Evolutionary conservation across 345 rosid species (phyloP), one percentile per base, ranked within the genome.

Genomic region (Populus deltoides): DNA sequence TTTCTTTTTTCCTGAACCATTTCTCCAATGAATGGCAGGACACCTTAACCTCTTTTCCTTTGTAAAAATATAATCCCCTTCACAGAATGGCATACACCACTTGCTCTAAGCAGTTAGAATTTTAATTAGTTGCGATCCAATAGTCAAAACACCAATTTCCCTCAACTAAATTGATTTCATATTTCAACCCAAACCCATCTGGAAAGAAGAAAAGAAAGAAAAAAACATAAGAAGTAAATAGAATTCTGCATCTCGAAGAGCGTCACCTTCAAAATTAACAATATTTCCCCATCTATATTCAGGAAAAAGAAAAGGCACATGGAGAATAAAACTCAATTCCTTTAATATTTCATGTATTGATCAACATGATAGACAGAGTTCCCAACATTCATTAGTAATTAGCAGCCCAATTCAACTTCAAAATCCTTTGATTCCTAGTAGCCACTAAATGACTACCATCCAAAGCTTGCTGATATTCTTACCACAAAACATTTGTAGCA

Each of bases 401-500:
- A 18, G 29, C 39, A 66, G 70, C 41, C 5, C 25, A 62, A 62
- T n/a, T 24, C 13, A 24, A n/a, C 29, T 25, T 71, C 72, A 53
- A 36, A 66, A 75, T 68, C 18, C 66, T 63, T 13, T 15, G 43
- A 66, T 65, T 76, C 49, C 57, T 33, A 24, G 45, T 38, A 70
- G 36, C 57, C 39, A 73, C 67, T 70, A 22, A 78, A 87, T 11
- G 53, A 81, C 45, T 55, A 76, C 3, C 29, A 66, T 61, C 41
- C 20, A 16, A 25, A 70, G 76, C 53, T 69, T 66, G 29, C 68
- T 27, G 22, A 76, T 70, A 72, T 75, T 49, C 94, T 59, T 94
- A 97, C 99, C 99, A 97, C 87, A 94, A 92, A 74, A 97, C 96
- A 88, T 92, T 92, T 71, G 98, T 90, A 75, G 98, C 98, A 82